Evolutionary conservation across 805 yeast species (phyloP).

Genomic region (Saccharomycopsis schoenii): DNA sequence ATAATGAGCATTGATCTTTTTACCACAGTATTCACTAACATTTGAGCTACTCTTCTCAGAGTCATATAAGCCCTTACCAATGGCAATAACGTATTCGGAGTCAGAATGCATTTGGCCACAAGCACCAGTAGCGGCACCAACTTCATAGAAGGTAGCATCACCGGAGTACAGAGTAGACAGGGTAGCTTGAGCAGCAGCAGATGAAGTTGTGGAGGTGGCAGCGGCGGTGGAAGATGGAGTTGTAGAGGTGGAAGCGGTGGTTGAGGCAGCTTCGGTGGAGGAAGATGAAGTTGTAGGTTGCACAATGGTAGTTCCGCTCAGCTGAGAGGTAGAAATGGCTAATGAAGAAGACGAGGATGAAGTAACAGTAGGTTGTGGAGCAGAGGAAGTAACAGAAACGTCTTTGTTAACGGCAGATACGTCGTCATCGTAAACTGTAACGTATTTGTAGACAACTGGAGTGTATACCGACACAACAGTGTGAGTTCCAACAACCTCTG

Average conservation of each 20-base stretch:
- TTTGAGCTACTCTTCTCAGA: slow-evolving; percentile 18
- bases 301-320: neutral
- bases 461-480: neutral
- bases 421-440: neutral
- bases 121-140: slow-evolving; percentile 23
- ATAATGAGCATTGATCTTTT: slow-evolving; percentile 35
- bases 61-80: slow-evolving; percentile 34
- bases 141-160: slow-evolving; percentile 28
- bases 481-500: neutral
- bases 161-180: slow-evolving; percentile 18
- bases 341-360: neutral
- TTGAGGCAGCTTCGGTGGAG: neutral
- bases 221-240: slow-evolving; percentile 2
- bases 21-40: slow-evolving; percentile 38
- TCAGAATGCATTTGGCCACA: slow-evolving; percentile 8
- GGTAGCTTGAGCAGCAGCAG: slow-evolving; percentile 10
- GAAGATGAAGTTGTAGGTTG: neutral
- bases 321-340: neutral
- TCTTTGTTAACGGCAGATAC: neutral
- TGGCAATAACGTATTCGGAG: slow-evolving; percentile 33
- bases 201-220: slow-evolving; percentile 19
- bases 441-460: neutral
- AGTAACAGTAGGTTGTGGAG: neutral
- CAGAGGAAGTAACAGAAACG: neutral
- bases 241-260: neutral